Percentiles rank a stretch among this genome's conserved stretches.
phyloP scores from a whole-genome alignment of 23 red algal genomes.

The Gracilaria domingensis region DNA sequence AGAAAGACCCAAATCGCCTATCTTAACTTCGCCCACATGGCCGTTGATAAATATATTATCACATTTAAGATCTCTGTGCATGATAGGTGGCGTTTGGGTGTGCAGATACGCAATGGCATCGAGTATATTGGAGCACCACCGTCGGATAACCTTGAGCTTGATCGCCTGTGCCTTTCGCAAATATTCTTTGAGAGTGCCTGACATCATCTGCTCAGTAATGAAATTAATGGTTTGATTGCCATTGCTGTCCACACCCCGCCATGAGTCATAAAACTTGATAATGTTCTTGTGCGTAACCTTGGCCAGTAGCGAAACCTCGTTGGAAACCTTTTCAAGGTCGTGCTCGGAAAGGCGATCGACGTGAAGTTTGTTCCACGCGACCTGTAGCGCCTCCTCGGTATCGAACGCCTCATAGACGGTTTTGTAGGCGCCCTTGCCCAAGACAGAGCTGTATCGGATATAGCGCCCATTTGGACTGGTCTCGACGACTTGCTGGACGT shows the following conservation, averaged over 20 bases:
- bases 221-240: slow-evolving; percentile 86
- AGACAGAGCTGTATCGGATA: slow-evolving; percentile 65
- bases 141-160: slow-evolving; percentile 96
- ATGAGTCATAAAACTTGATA: slow-evolving; percentile 89
- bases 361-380: slow-evolving; percentile 99
- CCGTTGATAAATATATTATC: slow-evolving; percentile 99
- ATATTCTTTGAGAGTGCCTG: slow-evolving; percentile 96
- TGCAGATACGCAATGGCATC: slow-evolving; percentile 98
- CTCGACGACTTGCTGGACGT: slow-evolving; percentile 68
- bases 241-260: slow-evolving; percentile 66
- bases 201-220: slow-evolving; percentile 99
- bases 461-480: slow-evolving; percentile 76
- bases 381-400: slow-evolving; percentile 90
- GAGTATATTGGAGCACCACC: slow-evolving; percentile 96
- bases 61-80: slow-evolving; percentile 99
- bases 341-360: slow-evolving; percentile 84
- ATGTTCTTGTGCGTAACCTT: slow-evolving; percentile 96
- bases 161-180: slow-evolving; percentile 88
- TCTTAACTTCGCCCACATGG: slow-evolving; percentile 96
- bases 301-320: slow-evolving; percentile 89
- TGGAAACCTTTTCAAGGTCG: slow-evolving; percentile 89
- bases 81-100: slow-evolving; percentile 87
- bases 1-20: slow-evolving; percentile 97
- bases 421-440: slow-evolving; percentile 97
- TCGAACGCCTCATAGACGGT: slow-evolving; percentile 99